A percentile compares a stretch with the other conserved stretches of the same genome.
Conservation (phyloP, 495 filamentous ascomycete species). For the Aspergillus wentii region DNA sequence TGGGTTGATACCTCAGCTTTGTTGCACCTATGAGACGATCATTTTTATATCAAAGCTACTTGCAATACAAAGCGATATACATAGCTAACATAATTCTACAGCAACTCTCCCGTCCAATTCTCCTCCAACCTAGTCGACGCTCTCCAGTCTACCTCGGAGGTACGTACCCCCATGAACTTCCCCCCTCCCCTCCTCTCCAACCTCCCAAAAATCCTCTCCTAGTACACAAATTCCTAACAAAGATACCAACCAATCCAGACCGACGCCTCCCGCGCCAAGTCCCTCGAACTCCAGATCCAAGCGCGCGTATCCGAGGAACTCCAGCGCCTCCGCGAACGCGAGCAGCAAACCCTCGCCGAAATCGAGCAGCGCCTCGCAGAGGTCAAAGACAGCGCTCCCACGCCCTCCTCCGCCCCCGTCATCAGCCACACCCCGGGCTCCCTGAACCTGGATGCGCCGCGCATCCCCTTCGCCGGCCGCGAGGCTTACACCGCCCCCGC, state of each 20-base stretch:
- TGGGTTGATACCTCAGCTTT: too few relatives aligned
- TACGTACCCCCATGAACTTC: slow-evolving; percentile 32
- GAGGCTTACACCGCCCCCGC: slow-evolving; percentile 28
- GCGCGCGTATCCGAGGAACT: slow-evolving; percentile 82
- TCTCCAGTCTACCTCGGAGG: slow-evolving; percentile 81
- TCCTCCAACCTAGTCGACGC: slow-evolving; percentile 78
- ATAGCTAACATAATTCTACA: slow-evolving; percentile 30
- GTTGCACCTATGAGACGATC: too few relatives aligned
- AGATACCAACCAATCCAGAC: slow-evolving; percentile 48
- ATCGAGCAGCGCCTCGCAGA: slow-evolving; percentile 52
- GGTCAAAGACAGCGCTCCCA: slow-evolving; percentile 26
- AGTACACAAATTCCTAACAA: slow-evolving; percentile 8
- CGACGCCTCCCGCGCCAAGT: slow-evolving; percentile 77
- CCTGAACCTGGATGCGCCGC: slow-evolving; percentile 43
- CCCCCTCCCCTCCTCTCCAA: slow-evolving; percentile 1
- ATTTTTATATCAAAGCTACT: too few relatives aligned
- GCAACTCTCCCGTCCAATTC: slow-evolving; percentile 79
- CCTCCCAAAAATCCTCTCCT: slow-evolving; percentile 2
- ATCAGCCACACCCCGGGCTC: slow-evolving; percentile 37
- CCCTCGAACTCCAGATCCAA: slow-evolving; percentile 84
- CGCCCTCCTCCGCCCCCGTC: slow-evolving; percentile 23
- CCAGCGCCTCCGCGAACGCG: slow-evolving; percentile 62
- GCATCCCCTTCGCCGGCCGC: slow-evolving; percentile 42
- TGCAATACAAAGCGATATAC: too few relatives aligned
- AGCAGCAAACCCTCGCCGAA: slow-evolving; percentile 50